Percentiles rank a stretch among this genome's conserved stretches.
Evolutionary conservation across 305 asterid species (phyloP).

Genomic region (Caryopteris hybrid): DNA sequence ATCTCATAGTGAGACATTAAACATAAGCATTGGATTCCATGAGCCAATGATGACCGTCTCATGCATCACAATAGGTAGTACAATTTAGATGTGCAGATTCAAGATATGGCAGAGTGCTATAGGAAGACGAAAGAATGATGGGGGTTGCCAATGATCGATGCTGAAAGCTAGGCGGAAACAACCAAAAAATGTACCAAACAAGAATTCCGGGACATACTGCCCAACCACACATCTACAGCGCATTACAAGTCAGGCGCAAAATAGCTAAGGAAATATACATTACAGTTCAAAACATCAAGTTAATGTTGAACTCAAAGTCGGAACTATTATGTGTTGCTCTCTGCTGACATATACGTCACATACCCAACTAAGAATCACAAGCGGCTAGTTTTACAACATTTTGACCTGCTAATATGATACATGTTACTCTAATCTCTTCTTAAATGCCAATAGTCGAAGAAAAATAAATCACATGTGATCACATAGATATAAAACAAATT

Average conservation of each 20-base stretch:
- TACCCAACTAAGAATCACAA: not conserved
- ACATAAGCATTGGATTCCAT: not conserved
- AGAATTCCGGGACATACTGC: not conserved
- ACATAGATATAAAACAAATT: not conserved
- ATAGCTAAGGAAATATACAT: not conserved
- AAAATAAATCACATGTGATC: not conserved
- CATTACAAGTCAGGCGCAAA: not conserved
- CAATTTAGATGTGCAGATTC: not conserved
- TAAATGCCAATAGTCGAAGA: not conserved
- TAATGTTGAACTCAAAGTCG: not conserved
- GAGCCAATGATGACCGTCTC: not conserved
- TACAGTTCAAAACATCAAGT: not conserved
- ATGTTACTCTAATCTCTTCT: not conserved
- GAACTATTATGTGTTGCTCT: not conserved
- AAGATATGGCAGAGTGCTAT: not conserved
- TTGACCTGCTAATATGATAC: not conserved
- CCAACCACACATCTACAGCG: conserved; percentile 2
- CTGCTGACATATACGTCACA: not conserved
- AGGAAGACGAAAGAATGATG: not conserved
- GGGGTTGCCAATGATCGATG: too few species aligned
- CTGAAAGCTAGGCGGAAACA: not conserved
- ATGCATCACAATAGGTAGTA: conserved; percentile 3
- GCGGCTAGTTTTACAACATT: not conserved
- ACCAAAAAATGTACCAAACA: not conserved
- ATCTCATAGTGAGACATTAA: not conserved